Base-by-base conservation (phyloP, 1,139 yeast genomes). In the Saccharomyces pastorianus region DNA sequence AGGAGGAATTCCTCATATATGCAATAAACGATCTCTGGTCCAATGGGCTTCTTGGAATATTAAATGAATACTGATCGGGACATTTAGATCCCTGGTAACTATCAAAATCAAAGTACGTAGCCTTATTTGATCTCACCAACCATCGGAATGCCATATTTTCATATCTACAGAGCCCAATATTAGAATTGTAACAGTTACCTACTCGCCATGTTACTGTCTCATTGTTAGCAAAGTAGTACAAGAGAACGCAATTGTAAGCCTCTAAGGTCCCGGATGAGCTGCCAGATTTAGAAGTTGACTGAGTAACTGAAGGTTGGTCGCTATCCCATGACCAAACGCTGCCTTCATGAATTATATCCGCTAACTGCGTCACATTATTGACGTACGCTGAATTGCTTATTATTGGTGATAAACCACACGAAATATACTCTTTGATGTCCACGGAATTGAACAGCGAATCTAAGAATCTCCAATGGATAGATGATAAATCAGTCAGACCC, bases 241-340 rank as follows among this genome's bases (percentile, higher is more conserved):
- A 52, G 9, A 77, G 73, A 0, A 88, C 95, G 69, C 97, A 91
- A 60, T 79, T 77, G 58, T 68, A 75, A 0, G 86, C 85, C 8
- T 71, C 66, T 57, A 74, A 62, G 1, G 68, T 53, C 23, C 60
- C 55, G 7, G 61, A 57, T 2, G 56, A 56, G 25, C 58, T 57
- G 5, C 53, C 13, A 7, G 60, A 50, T 41, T 57, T 58, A 1
- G 64, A 59, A 4, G 55, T 59, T 0, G 64, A 56, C 41, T 58
- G 53, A 5, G 63, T 54, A 9, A 58, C 51, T 23, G 58, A 47
- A 4, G 91, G 93, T 61, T 84, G 81, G 6, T 75, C 74, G 0
- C 75, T 71, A 1, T 76, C 78, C 95, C 95, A 88, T 4, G 88
- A 77, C 96, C 96, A 89, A 34, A 62, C 48, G 14, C 82, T 70